Evolutionary conservation across 1,139 yeast species (phyloP), one percentile per base, ranked within the genome.

Genomic region (Candida smagusa): DNA sequence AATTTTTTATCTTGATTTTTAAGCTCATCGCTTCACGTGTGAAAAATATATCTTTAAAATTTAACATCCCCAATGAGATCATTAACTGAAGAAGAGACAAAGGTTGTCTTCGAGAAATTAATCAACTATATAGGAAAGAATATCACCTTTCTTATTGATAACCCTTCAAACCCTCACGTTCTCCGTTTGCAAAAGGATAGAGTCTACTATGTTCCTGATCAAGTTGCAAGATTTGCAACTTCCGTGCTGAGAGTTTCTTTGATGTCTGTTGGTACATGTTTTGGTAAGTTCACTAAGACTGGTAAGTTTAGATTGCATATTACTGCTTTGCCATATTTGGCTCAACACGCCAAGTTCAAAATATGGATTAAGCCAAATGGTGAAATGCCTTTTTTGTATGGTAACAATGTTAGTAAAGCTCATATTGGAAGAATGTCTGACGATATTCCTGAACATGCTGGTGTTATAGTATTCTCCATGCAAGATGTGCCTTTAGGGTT

Each of bases 401-500:
- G 99, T 30, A 92, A 92, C 67, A 96, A 92, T 61, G 94, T 92
- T 19, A 73, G 92, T 50, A 94, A 94, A 60, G 99, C 99, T 9
- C 98, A 92, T 58, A 75, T 92, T 42, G 98, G 98, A 28, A 83
- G 90, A 56, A 89, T 92, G 86, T 85, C 95, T 39, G 98, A 92
- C 49, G 97, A 94, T 58, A 87, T 92, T 41, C 97, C 98, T 25
- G 97, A 92, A 63, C 98, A 94, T 57, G 95, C 96, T 2, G 98
- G 99, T 53, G 90, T 92, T 25, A 76, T 94, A 49, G 83, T 92
- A 9, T 88, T 77, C 54, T 83, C 95, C 9, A 94, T 92, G 97
- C 77, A 76, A 49, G 99, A 92, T 61, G 78, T 84, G 19, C 96
- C 98, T 9, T 71, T 92, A 38, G 99, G 99, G 0, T 94, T 92